A percentile compares a stretch with the other conserved stretches of the same genome.
Conservation (phyloP, 2,329 filamentous ascomycete species). For the Helminthosporium solani region DNA sequence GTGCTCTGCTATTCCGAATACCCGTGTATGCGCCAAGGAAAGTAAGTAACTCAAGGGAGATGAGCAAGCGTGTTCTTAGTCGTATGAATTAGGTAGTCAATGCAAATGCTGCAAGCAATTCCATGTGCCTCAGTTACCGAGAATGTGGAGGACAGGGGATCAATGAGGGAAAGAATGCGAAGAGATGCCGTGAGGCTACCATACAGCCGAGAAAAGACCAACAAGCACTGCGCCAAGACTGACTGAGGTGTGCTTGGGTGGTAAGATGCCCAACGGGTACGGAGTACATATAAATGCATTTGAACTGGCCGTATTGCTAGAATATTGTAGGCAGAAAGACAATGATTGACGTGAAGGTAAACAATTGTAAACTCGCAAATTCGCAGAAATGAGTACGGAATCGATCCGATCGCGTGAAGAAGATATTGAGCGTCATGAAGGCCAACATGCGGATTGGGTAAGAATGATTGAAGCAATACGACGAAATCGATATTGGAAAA, state of each 20-base stretch:
- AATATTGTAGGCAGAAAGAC: no score
- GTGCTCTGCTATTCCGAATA: constrained; percentile 4
- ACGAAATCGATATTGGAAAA: constrained; percentile 6
- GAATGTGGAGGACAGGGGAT: constrained; percentile 3
- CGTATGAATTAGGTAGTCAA: constrained; percentile 3
- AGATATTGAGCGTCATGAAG: no score
- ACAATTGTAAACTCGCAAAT: no score
- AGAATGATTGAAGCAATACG: constrained; percentile 2
- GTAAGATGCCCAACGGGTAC: no score
- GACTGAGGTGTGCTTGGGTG: constrained; percentile 4
- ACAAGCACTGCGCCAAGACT: constrained; percentile 8
- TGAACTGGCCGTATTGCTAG: no score
- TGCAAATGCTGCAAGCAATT: neutral
- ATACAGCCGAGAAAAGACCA: constrained; percentile 3
- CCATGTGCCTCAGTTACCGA: constrained; percentile 1
- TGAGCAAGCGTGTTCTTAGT: constrained; percentile 9
- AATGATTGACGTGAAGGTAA: no score
- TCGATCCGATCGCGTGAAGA: no score
- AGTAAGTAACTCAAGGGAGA: constrained; percentile 7
- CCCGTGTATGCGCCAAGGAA: constrained; percentile 10
- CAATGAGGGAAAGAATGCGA: constrained; percentile 11
- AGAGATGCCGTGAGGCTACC: constrained; percentile 9
- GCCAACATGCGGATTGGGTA: no score
- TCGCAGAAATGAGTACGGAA: no score
- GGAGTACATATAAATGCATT: no score